Conservation (phyloP, 441 rosid species). For the Erodium chrysanthum region DNA sequence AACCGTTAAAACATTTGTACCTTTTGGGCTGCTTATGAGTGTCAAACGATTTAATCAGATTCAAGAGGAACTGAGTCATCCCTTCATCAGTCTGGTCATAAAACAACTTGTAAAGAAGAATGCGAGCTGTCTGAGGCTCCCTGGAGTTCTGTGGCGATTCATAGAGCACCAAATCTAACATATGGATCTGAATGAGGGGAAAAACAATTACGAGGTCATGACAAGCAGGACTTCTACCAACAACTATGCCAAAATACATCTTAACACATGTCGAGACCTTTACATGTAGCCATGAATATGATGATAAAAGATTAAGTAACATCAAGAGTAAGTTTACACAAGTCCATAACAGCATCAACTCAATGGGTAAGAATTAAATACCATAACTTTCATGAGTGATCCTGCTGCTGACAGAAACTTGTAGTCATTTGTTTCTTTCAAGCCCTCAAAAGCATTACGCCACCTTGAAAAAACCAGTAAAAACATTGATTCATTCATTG, state of each 20-base stretch:
- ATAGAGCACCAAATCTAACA: slow-evolving; percentile 69
- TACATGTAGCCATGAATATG: neutral
- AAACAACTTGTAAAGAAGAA: slow-evolving; percentile 90
- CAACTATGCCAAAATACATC: neutral
- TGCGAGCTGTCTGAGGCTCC: slow-evolving; percentile 84
- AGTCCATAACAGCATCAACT: slow-evolving; percentile 12
- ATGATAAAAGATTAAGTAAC: slow-evolving; percentile 6
- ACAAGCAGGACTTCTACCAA: neutral
- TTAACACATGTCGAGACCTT: neutral
- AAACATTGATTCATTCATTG: slow-evolving; percentile 92
- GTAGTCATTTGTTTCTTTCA: slow-evolving; percentile 77
- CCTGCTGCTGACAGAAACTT: slow-evolving; percentile 75
- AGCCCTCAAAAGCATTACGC: slow-evolving; percentile 71
- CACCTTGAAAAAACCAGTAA: slow-evolving; percentile 69
- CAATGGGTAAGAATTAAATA: slow-evolving; percentile 21
- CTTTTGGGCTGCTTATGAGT: slow-evolving; percentile 80
- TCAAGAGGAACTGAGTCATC: slow-evolving; percentile 82
- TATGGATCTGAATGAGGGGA: slow-evolving; percentile 46
- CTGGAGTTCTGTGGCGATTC: slow-evolving; percentile 61
- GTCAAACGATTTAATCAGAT: slow-evolving; percentile 67
- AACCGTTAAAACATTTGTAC: slow-evolving; percentile 21
- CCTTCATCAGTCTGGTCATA: slow-evolving; percentile 97
- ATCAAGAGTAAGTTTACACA: neutral
- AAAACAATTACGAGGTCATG: neutral
- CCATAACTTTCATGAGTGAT: slow-evolving; percentile 81